Percentiles rank a stretch among this genome's conserved stretches.
Conservation (phyloP, 805 yeast species). For the Zygoascus bituminiphila region DNA sequence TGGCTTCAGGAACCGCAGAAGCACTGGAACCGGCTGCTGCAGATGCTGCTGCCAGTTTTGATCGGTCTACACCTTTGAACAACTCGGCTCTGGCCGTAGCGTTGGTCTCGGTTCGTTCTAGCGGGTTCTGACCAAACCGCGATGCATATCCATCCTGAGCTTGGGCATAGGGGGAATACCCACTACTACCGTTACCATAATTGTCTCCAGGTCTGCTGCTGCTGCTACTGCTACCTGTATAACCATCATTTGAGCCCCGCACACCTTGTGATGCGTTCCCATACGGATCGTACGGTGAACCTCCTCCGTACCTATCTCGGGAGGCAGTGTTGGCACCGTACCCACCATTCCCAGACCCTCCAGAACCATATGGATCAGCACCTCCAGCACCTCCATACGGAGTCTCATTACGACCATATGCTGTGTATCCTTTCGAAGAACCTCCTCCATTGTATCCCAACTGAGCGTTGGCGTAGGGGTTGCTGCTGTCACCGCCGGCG, state of each 20-base stretch:
- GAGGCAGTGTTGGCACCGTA: background rate
- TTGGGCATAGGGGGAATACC: slow-evolving; percentile 16
- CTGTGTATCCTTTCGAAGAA: background rate
- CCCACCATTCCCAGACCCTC: slow-evolving; percentile 5
- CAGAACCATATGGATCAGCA: slow-evolving; percentile 9
- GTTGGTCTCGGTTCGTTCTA: slow-evolving; percentile 18
- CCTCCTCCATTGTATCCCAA: slow-evolving; percentile 1
- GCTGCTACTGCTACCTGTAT: too few relatives aligned
- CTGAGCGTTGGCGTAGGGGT: slow-evolving; percentile 17
- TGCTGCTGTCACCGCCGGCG: slow-evolving; percentile 3
- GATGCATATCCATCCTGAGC: slow-evolving; percentile 15
- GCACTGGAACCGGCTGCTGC: slow-evolving; percentile 3
- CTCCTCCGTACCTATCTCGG: background rate
- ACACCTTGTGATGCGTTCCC: background rate
- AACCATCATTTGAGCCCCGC: background rate
- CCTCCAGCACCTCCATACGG: background rate
- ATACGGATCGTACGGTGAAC: background rate
- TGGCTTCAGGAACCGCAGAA: slow-evolving; percentile 1
- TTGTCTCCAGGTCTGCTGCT: background rate
- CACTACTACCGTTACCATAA: background rate
- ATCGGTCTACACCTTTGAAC: slow-evolving; percentile 17
- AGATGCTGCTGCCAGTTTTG: slow-evolving; percentile 3
- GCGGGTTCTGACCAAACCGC: slow-evolving; percentile 11
- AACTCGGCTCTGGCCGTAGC: slow-evolving; percentile 22
- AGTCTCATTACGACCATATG: slow-evolving; percentile 2